These are phyloP conservation scores for Clitocybe nebularis DNA, from an alignment of 1,284 basidiomycete genomes.

Conservation along the genomic window DNA sequence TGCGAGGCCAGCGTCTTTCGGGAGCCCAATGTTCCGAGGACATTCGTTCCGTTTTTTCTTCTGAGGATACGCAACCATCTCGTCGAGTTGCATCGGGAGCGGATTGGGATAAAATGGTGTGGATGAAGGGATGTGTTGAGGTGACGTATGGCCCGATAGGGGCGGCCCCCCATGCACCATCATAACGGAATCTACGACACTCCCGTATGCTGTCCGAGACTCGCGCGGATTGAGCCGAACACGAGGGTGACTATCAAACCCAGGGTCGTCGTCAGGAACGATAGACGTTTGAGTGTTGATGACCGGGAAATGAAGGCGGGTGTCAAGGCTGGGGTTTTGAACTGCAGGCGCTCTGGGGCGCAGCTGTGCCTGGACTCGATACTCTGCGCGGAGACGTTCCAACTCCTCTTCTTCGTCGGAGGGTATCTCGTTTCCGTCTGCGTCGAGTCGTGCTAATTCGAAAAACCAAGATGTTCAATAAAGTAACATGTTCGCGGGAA, in stretches of 20 bases:
- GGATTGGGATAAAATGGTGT: conserved; percentile 35
- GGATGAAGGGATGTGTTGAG: background rate
- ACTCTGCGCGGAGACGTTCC: conserved; percentile 36
- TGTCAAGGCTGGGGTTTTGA: conserved; percentile 8
- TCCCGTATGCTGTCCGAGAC: conserved; percentile 15
- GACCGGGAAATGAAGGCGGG: conserved; percentile 13
- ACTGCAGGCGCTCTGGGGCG: conserved; percentile 4
- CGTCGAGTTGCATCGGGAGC: conserved; percentile 46
- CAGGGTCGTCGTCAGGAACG: conserved; percentile 9
- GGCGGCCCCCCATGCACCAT: background rate
- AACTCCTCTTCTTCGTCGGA: conserved; percentile 46
- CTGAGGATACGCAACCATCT: conserved; percentile 31
- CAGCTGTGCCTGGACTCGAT: conserved; percentile 27
- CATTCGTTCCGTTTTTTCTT: conserved; percentile 10
- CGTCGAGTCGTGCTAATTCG: conserved; percentile 46
- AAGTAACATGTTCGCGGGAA: background rate
- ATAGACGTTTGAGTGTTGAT: conserved; percentile 12
- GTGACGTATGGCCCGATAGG: background rate
- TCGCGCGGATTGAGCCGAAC: conserved; percentile 11
- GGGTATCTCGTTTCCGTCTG: conserved; percentile 54
- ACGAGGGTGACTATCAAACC: conserved; percentile 9
- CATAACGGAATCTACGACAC: conserved; percentile 19
- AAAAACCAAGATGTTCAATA: conserved; percentile 6
- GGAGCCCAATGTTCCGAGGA: conserved; percentile 21
- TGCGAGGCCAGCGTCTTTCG: conserved; percentile 27